A percentile compares a stretch with the other conserved stretches of the same genome.
Conservation (phyloP, 108 stramenopile genomes). For the Skeletonema menzelii region DNA sequence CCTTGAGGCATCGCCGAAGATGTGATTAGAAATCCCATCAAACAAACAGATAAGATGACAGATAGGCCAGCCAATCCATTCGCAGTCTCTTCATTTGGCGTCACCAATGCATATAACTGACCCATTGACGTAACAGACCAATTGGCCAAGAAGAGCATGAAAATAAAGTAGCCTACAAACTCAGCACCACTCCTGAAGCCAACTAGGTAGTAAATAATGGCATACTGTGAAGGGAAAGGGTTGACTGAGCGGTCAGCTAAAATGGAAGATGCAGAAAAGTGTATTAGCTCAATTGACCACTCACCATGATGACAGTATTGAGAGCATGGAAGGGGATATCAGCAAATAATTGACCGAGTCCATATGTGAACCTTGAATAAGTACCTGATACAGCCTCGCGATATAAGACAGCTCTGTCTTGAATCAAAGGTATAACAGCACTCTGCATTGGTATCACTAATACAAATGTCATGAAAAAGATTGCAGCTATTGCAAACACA, state of each 20-base stretch:
- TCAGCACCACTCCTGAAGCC: constrained; percentile 28
- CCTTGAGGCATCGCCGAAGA: constrained; percentile 43
- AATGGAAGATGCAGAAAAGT: no score
- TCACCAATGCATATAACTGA: constrained; percentile 44
- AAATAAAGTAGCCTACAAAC: constrained; percentile 39
- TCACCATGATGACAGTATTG: constrained; percentile 38
- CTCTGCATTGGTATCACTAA: constrained; percentile 55
- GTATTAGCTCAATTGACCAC: background rate
- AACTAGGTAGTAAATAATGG: constrained; percentile 36
- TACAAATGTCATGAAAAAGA: constrained; percentile 49
- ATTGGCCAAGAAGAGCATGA: constrained; percentile 42
- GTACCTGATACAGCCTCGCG: constrained; percentile 44
- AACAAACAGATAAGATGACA: constrained; percentile 38
- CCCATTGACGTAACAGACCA: constrained; percentile 46
- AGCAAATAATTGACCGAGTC: constrained; percentile 43
- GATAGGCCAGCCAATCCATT: constrained; percentile 43
- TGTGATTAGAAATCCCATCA: constrained; percentile 52
- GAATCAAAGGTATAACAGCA: constrained; percentile 45
- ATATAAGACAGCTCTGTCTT: constrained; percentile 51
- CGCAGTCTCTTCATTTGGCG: constrained; percentile 52
- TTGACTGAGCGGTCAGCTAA: no score
- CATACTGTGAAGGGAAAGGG: constrained; percentile 3
- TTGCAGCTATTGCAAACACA: constrained; percentile 41
- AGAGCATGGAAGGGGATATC: constrained; percentile 44
- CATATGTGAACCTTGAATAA: constrained; percentile 43